Conservation (phyloP, 129 eudicot genomes). For the Gnaphalium uliginosum region DNA sequence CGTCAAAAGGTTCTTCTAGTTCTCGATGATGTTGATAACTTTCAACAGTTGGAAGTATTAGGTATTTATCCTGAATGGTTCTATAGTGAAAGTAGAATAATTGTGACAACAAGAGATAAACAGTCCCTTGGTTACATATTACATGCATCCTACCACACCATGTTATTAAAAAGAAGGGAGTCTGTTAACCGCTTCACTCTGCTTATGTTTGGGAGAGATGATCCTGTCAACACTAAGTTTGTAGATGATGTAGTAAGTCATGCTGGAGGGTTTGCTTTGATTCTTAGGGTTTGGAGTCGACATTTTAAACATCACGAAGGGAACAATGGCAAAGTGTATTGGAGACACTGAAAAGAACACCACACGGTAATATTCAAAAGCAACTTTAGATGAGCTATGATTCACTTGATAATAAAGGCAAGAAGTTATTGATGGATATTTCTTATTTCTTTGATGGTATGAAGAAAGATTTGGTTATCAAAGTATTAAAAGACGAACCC, state of each 20-base stretch:
- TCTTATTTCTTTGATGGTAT: slow-evolving; percentile 24
- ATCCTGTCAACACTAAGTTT: neutral
- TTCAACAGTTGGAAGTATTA: slow-evolving; percentile 26
- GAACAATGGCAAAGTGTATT: slow-evolving; percentile 22
- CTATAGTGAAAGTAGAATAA: slow-evolving; percentile 28
- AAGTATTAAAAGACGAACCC: slow-evolving; percentile 28
- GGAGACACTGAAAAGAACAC: slow-evolving; percentile 21
- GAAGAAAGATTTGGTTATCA: slow-evolving; percentile 1
- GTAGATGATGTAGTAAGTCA: slow-evolving; percentile 1
- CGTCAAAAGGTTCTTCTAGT: slow-evolving; percentile 21
- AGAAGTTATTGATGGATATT: slow-evolving; percentile 29
- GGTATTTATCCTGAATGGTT: slow-evolving; percentile 12
- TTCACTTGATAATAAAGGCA: slow-evolving; percentile 12
- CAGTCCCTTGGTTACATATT: neutral
- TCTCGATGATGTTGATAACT: slow-evolving; percentile 30
- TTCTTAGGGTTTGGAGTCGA: slow-evolving; percentile 28
- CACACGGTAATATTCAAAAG: slow-evolving; percentile 18
- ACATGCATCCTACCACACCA: neutral
- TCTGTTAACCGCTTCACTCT: slow-evolving; percentile 28
- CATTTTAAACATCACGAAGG: slow-evolving; percentile 4
- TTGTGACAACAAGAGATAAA: slow-evolving; percentile 30
- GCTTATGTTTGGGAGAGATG: slow-evolving; percentile 14
- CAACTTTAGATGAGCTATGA: slow-evolving; percentile 30
- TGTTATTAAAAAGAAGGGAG: slow-evolving; percentile 12
- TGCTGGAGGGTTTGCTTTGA: slow-evolving; percentile 36